phyloP scores from a whole-genome alignment of 164 flowering plant species.

The Vitis cinerea region DNA sequence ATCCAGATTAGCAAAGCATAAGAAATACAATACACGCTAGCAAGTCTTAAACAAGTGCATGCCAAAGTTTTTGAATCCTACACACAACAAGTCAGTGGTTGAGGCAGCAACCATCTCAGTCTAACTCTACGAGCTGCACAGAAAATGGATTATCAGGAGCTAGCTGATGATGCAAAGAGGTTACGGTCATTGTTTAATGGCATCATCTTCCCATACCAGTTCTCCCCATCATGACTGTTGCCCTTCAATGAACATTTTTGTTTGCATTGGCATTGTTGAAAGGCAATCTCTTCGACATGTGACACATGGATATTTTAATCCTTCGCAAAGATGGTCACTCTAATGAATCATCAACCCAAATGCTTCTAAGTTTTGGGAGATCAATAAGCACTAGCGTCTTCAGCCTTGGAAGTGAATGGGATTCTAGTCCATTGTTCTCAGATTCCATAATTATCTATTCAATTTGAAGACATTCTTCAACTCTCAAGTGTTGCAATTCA shows the following conservation, averaged over 20 bases:
- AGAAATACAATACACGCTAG: too few species aligned
- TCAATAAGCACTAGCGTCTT: constrained; percentile 1
- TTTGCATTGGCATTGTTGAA: constrained; percentile 5
- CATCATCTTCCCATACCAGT: background rate
- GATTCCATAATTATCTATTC: constrained; percentile 5
- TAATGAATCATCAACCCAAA: constrained; percentile 1
- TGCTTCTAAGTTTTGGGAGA: constrained; percentile 3
- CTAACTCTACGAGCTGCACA: too few species aligned
- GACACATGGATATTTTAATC: constrained; percentile 1
- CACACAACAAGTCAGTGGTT: too few species aligned
- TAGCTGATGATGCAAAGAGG: too few species aligned
- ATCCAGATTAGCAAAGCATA: too few species aligned
- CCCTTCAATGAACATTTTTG: background rate
- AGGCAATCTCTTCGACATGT: background rate
- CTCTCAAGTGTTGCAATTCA: constrained; percentile 1
- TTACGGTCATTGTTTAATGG: too few species aligned
- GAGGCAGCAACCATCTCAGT: too few species aligned
- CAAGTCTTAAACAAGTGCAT: too few species aligned
- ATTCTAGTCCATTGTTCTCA: background rate
- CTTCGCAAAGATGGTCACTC: constrained; percentile 12
- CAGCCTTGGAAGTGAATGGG: background rate
- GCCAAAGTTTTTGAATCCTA: too few species aligned
- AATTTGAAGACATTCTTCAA: constrained; percentile 10
- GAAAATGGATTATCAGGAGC: too few species aligned
- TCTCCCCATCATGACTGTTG: constrained; percentile 16